These are phyloP conservation scores for Huntiella bhutanensis DNA, from an alignment of 2,329 filamentous ascomycete species.

Conservation along the genomic window DNA sequence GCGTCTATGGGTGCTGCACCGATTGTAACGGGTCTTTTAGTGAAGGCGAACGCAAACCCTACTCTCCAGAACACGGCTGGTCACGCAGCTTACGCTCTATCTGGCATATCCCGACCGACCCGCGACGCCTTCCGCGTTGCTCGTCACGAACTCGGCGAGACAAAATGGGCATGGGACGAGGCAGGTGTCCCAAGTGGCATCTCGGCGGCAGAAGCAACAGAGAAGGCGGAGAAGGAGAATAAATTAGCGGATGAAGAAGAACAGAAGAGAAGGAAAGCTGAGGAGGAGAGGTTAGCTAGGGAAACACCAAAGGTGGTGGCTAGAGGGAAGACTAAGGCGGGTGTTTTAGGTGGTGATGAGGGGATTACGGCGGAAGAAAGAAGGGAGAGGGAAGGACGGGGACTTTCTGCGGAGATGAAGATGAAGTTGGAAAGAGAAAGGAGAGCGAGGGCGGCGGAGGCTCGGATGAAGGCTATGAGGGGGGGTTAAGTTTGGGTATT, in stretches of 20 bases:
- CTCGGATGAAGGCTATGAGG: constrained; percentile 40
- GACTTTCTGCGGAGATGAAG: constrained; percentile 74
- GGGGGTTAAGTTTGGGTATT: not conserved
- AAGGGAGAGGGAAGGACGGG: constrained; percentile 65
- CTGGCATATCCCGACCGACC: constrained; percentile 58
- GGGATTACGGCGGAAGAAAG: constrained; percentile 63
- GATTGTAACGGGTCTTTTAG: constrained; percentile 58
- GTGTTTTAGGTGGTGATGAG: constrained; percentile 30
- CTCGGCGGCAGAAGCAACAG: constrained; percentile 50
- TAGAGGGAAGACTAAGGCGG: constrained; percentile 25
- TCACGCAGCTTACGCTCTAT: constrained; percentile 72
- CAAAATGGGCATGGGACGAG: constrained; percentile 57
- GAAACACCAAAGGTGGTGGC: constrained; percentile 42
- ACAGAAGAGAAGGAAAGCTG: constrained; percentile 48
- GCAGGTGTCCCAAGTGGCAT: constrained; percentile 56
- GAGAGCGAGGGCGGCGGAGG: constrained; percentile 79
- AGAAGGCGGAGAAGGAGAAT: constrained; percentile 50
- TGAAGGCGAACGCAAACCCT: constrained; percentile 58
- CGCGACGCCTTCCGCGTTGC: constrained; percentile 84
- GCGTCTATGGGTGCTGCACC: constrained; percentile 62
- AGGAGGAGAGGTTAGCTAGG: constrained; percentile 51
- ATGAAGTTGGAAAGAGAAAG: constrained; percentile 71
- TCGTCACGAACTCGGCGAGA: constrained; percentile 62
- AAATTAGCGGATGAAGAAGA: constrained; percentile 50
- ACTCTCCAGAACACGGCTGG: constrained; percentile 51